Conservation (phyloP, 2,329 filamentous ascomycete species). For the Aspergillus glaucus region DNA sequence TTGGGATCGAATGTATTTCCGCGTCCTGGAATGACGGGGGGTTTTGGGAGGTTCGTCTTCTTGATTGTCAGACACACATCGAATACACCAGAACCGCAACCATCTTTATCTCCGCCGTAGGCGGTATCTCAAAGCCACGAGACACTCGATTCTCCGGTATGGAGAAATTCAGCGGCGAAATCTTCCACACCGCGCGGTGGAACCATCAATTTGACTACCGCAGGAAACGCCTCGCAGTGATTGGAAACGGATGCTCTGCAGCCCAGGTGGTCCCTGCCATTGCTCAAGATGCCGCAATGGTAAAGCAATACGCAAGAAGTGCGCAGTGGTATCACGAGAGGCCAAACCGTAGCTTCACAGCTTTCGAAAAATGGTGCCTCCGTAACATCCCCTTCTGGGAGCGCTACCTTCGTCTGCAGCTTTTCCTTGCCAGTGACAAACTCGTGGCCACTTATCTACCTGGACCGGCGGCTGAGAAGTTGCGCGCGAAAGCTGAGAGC, state of each 20-base stretch:
- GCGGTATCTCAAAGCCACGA: constrained; percentile 20
- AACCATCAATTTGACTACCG: constrained; percentile 16
- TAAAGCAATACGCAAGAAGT: constrained; percentile 21
- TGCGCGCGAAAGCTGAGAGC: constrained; percentile 8
- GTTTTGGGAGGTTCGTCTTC: constrained; percentile 6
- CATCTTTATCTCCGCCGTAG: constrained; percentile 19
- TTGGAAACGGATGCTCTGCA: constrained; percentile 28
- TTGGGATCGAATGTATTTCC: constrained; percentile 7
- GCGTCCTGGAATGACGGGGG: constrained; percentile 5
- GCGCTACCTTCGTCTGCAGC: constrained; percentile 10
- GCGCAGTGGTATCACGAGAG: constrained; percentile 30
- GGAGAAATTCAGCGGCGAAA: constrained; percentile 21
- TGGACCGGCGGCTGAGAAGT: constrained; percentile 6
- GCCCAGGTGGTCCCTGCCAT: constrained; percentile 24
- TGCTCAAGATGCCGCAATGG: constrained; percentile 11
- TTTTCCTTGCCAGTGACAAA: constrained; percentile 15
- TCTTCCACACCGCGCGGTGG: constrained; percentile 27
- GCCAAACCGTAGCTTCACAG: constrained; percentile 24
- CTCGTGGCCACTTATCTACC: constrained; percentile 14
- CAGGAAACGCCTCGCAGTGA: constrained; percentile 23
- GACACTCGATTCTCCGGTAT: constrained; percentile 20
- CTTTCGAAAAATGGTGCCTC: constrained; percentile 23
- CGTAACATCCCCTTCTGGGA: constrained; percentile 18
- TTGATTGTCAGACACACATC: constrained; percentile 3
- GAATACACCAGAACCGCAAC: constrained; percentile 6